phyloP scores from a whole-genome alignment of 306 rosid genomes.

The Phaseolus lunatus region DNA sequence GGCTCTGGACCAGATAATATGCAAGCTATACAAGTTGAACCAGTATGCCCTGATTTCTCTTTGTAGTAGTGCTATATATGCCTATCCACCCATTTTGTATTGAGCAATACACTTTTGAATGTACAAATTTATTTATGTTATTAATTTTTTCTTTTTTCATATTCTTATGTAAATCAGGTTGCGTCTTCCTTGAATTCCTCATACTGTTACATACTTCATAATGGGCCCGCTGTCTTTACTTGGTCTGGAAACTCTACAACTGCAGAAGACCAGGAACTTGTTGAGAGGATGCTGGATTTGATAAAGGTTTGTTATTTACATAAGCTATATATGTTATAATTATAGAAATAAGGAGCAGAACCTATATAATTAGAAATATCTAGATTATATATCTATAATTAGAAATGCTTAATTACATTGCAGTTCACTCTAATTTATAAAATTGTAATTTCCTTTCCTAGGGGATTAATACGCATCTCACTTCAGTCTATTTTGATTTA shows the following conservation, averaged over 20 bases:
- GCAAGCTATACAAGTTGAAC: slow-evolving; percentile 95
- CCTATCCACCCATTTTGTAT: not conserved
- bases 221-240: slow-evolving; percentile 72
- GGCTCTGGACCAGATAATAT: slow-evolving; percentile 95
- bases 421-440: not conserved
- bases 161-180: slow-evolving; percentile 56
- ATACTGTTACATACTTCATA: slow-evolving; percentile 80
- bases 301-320: slow-evolving; percentile 70
- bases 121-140: slow-evolving; percentile 24
- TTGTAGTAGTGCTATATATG: not conserved
- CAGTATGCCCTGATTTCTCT: slow-evolving; percentile 54
- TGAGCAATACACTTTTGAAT: slow-evolving; percentile 21
- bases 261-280: slow-evolving; percentile 74
- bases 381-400: no score
- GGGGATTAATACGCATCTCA: not conserved
- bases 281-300: slow-evolving; percentile 86
- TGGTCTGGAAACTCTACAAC: slow-evolving; percentile 85
- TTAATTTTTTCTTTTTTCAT: slow-evolving; percentile 13
- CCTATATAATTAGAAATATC: no score
- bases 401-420: not conserved
- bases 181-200: slow-evolving; percentile 90
- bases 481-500: not conserved
- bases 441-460: not conserved
- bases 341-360: no score
- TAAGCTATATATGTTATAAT: not conserved